phyloP scores from a whole-genome alignment of 208 protist genomes.

The Leptomonas pyrrhocoris region DNA sequence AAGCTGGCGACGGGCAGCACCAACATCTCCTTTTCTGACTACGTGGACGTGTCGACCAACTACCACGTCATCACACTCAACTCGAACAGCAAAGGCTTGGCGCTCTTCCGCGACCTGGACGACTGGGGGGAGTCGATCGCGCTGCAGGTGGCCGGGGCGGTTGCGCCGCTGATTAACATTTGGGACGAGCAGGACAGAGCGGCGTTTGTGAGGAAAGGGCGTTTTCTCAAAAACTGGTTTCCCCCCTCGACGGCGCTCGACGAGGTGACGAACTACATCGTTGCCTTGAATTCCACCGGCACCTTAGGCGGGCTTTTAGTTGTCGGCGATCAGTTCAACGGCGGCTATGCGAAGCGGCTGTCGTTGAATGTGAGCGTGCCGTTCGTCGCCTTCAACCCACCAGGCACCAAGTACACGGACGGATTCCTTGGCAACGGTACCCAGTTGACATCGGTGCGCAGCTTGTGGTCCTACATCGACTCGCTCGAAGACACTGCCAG shows the following conservation, averaged over 20 bases:
- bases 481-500: constrained; percentile 69
- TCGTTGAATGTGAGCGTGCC: constrained; percentile 45
- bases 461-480: constrained; percentile 81
- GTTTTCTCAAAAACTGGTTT: constrained; percentile 78
- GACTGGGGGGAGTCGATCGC: constrained; percentile 83
- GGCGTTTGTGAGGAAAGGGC: constrained; percentile 54
- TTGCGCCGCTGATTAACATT: constrained; percentile 73
- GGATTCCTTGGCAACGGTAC: constrained; percentile 36
- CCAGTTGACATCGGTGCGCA: constrained; percentile 58
- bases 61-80: constrained; percentile 89
- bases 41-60: constrained; percentile 64
- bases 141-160: constrained; percentile 61
- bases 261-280: constrained; percentile 55
- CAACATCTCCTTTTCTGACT: constrained; percentile 78
- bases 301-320: constrained; percentile 54
- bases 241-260: constrained; percentile 55
- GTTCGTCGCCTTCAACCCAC: constrained; percentile 86
- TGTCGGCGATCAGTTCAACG: constrained; percentile 89
- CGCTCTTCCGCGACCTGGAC: constrained; percentile 78
- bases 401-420: constrained; percentile 64
- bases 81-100: constrained; percentile 73
- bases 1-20: constrained; percentile 71
- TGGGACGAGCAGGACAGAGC: constrained; percentile 69
- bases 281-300: constrained; percentile 29
- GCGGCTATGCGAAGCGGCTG: constrained; percentile 86